Conservation (phyloP, 768 basidiomycete genomes). For the Suillus decipiens region DNA sequence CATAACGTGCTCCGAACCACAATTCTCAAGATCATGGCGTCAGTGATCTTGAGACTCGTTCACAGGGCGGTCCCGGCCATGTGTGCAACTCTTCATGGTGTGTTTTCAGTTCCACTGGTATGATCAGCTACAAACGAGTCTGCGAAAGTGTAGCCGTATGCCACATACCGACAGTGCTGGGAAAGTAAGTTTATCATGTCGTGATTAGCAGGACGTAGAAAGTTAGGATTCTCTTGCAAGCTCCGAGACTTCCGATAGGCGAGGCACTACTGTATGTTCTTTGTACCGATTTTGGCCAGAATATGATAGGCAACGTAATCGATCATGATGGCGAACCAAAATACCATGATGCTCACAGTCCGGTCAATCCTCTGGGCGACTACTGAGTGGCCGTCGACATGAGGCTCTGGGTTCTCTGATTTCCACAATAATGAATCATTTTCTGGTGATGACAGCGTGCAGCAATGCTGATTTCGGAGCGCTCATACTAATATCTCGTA, state of each 20-base stretch:
- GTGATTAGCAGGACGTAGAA: too few species aligned
- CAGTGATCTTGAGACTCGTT: neutral
- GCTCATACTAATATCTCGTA: neutral
- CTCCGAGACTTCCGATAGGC: too few species aligned
- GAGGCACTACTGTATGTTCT: too few species aligned
- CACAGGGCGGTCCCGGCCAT: neutral
- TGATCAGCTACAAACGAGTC: neutral
- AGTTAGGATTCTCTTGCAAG: too few species aligned
- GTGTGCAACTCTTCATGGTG: neutral
- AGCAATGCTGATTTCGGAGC: neutral
- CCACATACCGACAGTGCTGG: neutral
- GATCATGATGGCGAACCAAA: neutral
- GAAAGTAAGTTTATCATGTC: neutral
- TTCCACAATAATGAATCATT: neutral
- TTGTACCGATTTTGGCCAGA: too few species aligned
- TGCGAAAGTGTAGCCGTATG: neutral
- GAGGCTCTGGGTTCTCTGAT: neutral
- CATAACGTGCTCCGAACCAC: neutral
- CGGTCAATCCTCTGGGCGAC: neutral
- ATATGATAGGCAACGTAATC: too few species aligned
- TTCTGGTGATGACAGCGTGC: neutral
- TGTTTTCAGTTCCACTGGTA: neutral
- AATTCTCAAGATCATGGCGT: neutral
- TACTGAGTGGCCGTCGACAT: neutral
- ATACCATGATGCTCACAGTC: neutral